A percentile compares a stretch with the other conserved stretches of the same genome.
These are phyloP conservation scores for Plasmodium billcollinsi DNA, from an alignment of 169 alveolate species.

Conservation along the genomic window DNA sequence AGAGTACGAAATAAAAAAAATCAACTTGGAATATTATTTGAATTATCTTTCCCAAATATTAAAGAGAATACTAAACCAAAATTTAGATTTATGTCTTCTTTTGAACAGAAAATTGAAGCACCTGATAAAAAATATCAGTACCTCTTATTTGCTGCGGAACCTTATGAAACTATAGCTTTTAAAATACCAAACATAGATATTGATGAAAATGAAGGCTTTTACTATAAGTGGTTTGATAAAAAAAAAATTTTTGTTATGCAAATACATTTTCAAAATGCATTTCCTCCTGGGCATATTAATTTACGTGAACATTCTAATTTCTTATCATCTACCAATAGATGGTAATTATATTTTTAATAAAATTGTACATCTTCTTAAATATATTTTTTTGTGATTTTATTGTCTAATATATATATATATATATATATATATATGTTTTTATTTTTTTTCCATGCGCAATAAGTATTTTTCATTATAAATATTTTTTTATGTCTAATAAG, in stretches of 20 bases:
- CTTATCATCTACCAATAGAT: constrained; percentile 23
- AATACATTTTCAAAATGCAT: constrained; percentile 86
- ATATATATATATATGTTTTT: too few species aligned
- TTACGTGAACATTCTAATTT: constrained; percentile 27
- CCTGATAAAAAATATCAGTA: constrained; percentile 97
- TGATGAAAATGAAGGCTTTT: constrained; percentile 91
- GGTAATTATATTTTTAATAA: constrained; percentile 18
- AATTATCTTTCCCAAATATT: constrained; percentile 96
- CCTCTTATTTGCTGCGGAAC: constrained; percentile 98
- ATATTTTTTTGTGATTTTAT: not conserved
- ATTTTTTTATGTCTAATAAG: too few species aligned
- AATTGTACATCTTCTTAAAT: too few species aligned
- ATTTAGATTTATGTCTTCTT: constrained; percentile 97
- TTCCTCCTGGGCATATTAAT: not conserved
- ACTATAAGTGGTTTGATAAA: constrained; percentile 94
- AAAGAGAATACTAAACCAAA: constrained; percentile 88
- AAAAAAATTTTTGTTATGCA: constrained; percentile 93
- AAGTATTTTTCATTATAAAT: too few species aligned
- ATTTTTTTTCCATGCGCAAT: too few species aligned
- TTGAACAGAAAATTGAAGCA: constrained; percentile 94
- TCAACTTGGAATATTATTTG: constrained; percentile 96
- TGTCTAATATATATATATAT: too few species aligned
- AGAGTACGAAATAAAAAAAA: constrained; percentile 94
- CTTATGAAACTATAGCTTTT: constrained; percentile 98
- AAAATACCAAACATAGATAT: constrained; percentile 95